Base-by-base conservation (phyloP, 148 eudicot species). In the Suaeda aralocaspica region DNA sequence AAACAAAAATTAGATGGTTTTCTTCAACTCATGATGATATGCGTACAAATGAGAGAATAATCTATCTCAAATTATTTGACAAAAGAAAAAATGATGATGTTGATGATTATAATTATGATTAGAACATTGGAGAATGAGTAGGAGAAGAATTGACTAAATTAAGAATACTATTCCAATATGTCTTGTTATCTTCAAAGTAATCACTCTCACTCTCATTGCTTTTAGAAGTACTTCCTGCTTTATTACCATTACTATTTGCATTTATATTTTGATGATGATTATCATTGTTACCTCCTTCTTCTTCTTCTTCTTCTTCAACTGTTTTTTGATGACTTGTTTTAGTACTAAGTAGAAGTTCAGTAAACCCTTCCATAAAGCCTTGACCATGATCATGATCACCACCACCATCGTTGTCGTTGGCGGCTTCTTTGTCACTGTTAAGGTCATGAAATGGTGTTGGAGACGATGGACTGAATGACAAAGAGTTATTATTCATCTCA, bases 91-190 rank as follows among this genome's bases (percentile, higher is more conserved):
- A 36, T 3, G 8, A 36, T n/a, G n/a, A n/a, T n/a, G n/a, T n/a
- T n/a, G n/a, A n/a, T 26, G 64, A 34, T 70, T n/a, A 44, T 42
- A 30, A 30, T 44, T 56, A 69, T 55, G 15, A 49, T 78, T 71
- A 91, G 68, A 88, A 81, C 82, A 85, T 76, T 3, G 88, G 80
- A 22, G 96, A 84, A 81, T 84, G 74, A 15, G 89, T 77, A 2
- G 96, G 92, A 2, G 95, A 93, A 64, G 90, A 82, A 82, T 88
- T 82, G 62, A 88, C 92, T 77, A 90, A 41, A 72, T 93, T 82
- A 74, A 93, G 96, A 68, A 93, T 87, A 62, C 84, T 91, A 59
- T 93, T 86, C 98, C 97, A 91, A 50, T 94, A 94, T 56, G 81
- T 85, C 87, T 94, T 93, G 79, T 83, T 83, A 62, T 88, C 89